Evolutionary conservation across 345 rosid genomes (phyloP).

Genomic region (Citrus sinensis): DVS_A1.0 CM039162.1:3476501-3477000

Average conservation of each 20-base stretch:
- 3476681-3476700: conserved; percentile 1
- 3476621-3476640: conserved; percentile 21
- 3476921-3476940: background rate
- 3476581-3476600: conserved; percentile 19
- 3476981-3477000: background rate
- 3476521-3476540: too few species aligned
- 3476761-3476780: too few species aligned
- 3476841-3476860: background rate
- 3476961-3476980: background rate
- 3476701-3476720: too few species aligned
- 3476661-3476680: conserved; percentile 7
- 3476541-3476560: too few species aligned
- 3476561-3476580: too few species aligned
- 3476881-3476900: background rate
- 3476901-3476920: background rate
- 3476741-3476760: too few species aligned
- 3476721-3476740: too few species aligned
- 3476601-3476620: conserved; percentile 12
- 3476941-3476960: background rate
- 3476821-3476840: background rate
- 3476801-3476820: background rate
- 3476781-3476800: background rate
- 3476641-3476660: conserved; percentile 11
- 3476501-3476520: too few species aligned
- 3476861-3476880: background rate